Conservation (phyloP, 1,284 basidiomycete genomes). For the Rhodotorula sp. region DNA sequence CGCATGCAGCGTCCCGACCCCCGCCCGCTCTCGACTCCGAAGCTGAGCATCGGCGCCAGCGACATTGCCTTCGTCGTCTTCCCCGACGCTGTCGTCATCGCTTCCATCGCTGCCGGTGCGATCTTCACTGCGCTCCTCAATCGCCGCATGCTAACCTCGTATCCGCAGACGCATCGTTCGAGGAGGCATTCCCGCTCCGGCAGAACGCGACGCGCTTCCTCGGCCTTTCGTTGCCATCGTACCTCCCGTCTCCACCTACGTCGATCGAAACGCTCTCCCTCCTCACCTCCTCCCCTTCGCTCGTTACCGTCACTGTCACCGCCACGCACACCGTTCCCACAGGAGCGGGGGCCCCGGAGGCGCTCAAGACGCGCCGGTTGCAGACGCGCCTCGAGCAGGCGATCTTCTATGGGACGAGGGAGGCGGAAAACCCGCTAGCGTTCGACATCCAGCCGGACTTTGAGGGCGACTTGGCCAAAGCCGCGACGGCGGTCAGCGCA, state of each 20-base stretch:
- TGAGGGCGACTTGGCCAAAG: slow-evolving; percentile 75
- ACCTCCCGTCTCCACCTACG: slow-evolving; percentile 18
- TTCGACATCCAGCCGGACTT: slow-evolving; percentile 78
- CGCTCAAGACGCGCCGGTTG: slow-evolving; percentile 56
- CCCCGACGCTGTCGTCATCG: slow-evolving; percentile 50
- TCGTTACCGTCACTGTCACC: slow-evolving; percentile 41
- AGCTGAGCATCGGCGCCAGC: slow-evolving; percentile 46
- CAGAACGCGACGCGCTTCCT: slow-evolving; percentile 49
- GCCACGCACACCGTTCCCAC: slow-evolving; percentile 32
- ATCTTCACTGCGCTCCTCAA: background rate
- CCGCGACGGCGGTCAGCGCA: slow-evolving; percentile 72
- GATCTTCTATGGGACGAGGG: slow-evolving; percentile 72
- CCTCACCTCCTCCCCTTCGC: slow-evolving; percentile 46
- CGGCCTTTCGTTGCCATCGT: slow-evolving; percentile 43
- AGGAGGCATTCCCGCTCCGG: slow-evolving; percentile 51
- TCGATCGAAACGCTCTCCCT: slow-evolving; percentile 43
- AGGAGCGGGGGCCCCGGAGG: slow-evolving; percentile 32
- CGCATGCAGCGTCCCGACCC: slow-evolving; percentile 49
- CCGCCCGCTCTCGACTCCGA: slow-evolving; percentile 51
- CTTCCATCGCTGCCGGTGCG: slow-evolving; percentile 45
- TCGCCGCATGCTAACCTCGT: no score
- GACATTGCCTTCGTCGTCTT: slow-evolving; percentile 53
- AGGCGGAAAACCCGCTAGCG: slow-evolving; percentile 77
- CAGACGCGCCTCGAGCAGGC: slow-evolving; percentile 85
- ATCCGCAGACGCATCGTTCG: slow-evolving; percentile 40